These are phyloP conservation scores for Lindgomyces ingoldianus DNA, from an alignment of 495 filamentous ascomycete species.

Conservation along the genomic window DNA sequence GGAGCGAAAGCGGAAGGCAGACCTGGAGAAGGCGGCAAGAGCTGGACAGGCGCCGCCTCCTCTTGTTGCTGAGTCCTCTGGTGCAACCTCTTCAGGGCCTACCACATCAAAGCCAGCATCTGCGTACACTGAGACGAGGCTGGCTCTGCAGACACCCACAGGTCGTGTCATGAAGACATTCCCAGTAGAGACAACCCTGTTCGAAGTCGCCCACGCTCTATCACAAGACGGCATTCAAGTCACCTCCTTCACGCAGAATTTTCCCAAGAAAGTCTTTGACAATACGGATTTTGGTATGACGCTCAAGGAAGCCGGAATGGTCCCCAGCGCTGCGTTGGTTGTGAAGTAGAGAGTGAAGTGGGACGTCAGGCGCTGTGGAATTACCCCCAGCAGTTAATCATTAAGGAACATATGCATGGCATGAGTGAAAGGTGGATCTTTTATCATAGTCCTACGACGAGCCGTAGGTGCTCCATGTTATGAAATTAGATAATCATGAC, in stretches of 20 bases:
- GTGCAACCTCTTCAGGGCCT: conserved; percentile 44
- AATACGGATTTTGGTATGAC: conserved; percentile 83
- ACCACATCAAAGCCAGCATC: conserved; percentile 59
- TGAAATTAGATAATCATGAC: neutral
- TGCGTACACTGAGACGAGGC: conserved; percentile 74
- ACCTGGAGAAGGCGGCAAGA: conserved; percentile 78
- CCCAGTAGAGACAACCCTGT: conserved; percentile 82
- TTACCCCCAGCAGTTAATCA: neutral
- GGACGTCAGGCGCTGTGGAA: conserved; percentile 2
- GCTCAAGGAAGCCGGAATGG: conserved; percentile 86
- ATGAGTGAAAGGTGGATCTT: too few species aligned
- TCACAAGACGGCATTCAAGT: conserved; percentile 63
- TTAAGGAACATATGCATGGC: neutral
- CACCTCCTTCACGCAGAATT: conserved; percentile 77
- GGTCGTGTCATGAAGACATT: conserved; percentile 82
- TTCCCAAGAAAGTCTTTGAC: conserved; percentile 82
- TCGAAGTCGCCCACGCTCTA: conserved; percentile 82
- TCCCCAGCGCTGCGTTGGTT: conserved; percentile 84
- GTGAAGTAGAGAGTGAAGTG: conserved; percentile 53
- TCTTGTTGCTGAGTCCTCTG: conserved; percentile 14
- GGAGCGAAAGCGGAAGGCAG: conserved; percentile 76
- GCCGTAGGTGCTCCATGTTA: neutral
- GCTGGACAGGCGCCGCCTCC: conserved; percentile 66
- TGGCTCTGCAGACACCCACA: conserved; percentile 74
- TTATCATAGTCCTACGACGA: neutral